Evolutionary conservation across 768 basidiomycete genomes (phyloP), one percentile per base, ranked within the genome.

Genomic region (Punctularia strigosozonata): DNA sequence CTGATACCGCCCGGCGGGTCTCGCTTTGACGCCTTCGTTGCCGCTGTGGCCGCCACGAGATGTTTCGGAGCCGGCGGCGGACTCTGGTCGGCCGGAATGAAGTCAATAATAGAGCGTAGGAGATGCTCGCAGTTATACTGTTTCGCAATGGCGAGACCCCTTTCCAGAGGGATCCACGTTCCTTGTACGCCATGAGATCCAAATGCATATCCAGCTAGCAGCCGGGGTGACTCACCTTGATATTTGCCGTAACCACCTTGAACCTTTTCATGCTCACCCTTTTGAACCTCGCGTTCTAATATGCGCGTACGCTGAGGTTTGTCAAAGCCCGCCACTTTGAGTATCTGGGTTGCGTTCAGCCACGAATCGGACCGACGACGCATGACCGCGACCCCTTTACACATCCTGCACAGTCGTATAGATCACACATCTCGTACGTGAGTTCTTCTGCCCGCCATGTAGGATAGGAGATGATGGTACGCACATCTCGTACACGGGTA

Each of bases 191-290:
- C n/a, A n/a, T n/a, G n/a, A n/a, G n/a, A n/a, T n/a, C n/a, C n/a
- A n/a, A n/a, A n/a, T n/a, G n/a, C n/a, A n/a, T n/a, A n/a, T n/a
- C n/a, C n/a, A n/a, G n/a, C n/a, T n/a, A n/a, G n/a, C n/a, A n/a
- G n/a, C n/a, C n/a, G n/a, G n/a, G n/a, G 15, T 37, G n/a, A 51
- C 73, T 45, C 37, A 92, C 95, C 95, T 70, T 99, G 95, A 56
- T 98, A 98, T 62, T 99, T 99, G 49, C 95, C 95, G 59, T 98
- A 99, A 2, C 95, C 95, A 18, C 95, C 95, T 59, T 99, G 95
- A 0, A 99, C 92, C 58, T 99, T 99, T 62, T 98, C 94, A 59
- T 99, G 95, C 50, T 90, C 87, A 20, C 92, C 95, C 57, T 98
- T 98, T 58, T 99, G 95, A 5, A 99, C 81, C 62, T 99, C 95